Evolutionary conservation across 2,329 filamentous ascomycete species (phyloP).

Genomic region (Parafenestella ontariensis): DNA sequence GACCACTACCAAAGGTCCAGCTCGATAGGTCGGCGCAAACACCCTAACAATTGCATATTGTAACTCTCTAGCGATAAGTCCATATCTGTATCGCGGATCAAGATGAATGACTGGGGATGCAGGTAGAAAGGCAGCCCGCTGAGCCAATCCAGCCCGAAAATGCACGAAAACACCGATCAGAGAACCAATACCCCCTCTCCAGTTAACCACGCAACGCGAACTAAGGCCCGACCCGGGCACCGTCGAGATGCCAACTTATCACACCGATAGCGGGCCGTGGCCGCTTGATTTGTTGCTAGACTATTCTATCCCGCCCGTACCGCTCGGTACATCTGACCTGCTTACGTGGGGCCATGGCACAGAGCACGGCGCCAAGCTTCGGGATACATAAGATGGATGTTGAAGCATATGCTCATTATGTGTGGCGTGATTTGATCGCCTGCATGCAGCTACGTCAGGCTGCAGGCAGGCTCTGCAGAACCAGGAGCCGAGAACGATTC

Average conservation of each 20-base stretch:
- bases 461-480: neutral
- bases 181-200: conserved; percentile 4
- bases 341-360: conserved; percentile 8
- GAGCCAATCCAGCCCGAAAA: neutral
- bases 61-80: neutral
- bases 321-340: conserved; percentile 15
- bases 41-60: neutral
- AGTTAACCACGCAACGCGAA: neutral
- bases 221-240: conserved; percentile 3
- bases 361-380: neutral
- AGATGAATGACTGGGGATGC: neutral
- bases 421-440: neutral
- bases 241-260: neutral
- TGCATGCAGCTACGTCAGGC: neutral
- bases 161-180: conserved; percentile 16
- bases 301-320: conserved; percentile 15
- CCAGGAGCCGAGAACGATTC: conserved; percentile 2
- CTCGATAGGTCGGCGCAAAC: neutral
- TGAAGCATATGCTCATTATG: neutral
- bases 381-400: neutral
- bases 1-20: neutral
- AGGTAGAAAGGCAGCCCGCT: neutral
- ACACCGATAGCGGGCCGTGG: conserved; percentile 27
- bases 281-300: conserved; percentile 20
- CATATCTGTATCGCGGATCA: neutral